Evolutionary conservation across 2,329 filamentous ascomycete genomes (phyloP).

Genomic region (Pyrenophora teres): DNA sequence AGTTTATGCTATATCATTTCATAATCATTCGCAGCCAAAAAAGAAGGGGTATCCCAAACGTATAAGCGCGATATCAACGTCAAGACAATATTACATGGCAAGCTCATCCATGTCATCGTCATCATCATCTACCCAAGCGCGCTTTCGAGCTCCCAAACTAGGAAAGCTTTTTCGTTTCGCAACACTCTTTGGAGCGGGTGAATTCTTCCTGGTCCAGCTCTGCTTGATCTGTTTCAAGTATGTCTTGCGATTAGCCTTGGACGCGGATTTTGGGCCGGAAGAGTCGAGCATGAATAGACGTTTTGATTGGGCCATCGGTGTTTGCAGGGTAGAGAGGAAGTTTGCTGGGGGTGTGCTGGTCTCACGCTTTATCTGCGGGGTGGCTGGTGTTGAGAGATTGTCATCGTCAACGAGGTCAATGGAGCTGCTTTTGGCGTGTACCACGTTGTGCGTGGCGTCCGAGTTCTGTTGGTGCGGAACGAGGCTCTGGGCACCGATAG

Average conservation of each 20-base stretch:
- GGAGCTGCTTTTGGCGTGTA: not conserved
- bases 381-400: slow-evolving; percentile 5
- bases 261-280: slow-evolving; percentile 9
- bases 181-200: slow-evolving; percentile 7
- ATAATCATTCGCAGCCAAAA: no score
- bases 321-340: slow-evolving; percentile 21
- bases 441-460: not conserved
- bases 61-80: not conserved
- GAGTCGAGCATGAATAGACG: not conserved
- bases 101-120: slow-evolving; percentile 37
- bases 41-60: not conserved
- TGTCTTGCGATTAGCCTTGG: slow-evolving; percentile 14
- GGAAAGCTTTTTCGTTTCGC: not conserved
- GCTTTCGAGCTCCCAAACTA: not conserved
- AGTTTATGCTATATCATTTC: no score
- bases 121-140: not conserved
- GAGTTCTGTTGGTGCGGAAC: slow-evolving; percentile 2
- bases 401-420: slow-evolving; percentile 6
- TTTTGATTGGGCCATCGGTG: slow-evolving; percentile 16
- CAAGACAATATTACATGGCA: slow-evolving; percentile 1
- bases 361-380: slow-evolving; percentile 31
- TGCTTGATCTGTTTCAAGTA: slow-evolving; percentile 30
- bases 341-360: slow-evolving; percentile 16
- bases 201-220: slow-evolving; percentile 25
- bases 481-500: not conserved